Percentiles rank a stretch among this genome's conserved stretches.
These are phyloP conservation scores for Metschnikowia anglica DNA, from an alignment of 805 yeast species.

Conservation along the genomic window DNA sequence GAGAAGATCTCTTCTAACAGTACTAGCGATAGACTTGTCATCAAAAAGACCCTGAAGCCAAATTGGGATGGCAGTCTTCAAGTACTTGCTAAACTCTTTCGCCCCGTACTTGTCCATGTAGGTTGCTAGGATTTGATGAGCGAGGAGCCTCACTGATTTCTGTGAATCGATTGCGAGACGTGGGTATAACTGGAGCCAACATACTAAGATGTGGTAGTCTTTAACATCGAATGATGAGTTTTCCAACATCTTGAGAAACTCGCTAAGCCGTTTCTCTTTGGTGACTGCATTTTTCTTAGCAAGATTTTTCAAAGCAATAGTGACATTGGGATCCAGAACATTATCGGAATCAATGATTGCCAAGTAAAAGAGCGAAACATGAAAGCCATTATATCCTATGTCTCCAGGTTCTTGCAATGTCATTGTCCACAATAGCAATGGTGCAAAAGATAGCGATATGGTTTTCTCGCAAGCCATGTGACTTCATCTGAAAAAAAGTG, in stretches of 20 bases:
- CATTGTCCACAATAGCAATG: slow-evolving; percentile 5
- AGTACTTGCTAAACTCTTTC: slow-evolving; percentile 59
- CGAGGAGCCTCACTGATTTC: slow-evolving; percentile 54
- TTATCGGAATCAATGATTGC: slow-evolving; percentile 63
- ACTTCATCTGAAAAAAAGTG: slow-evolving; percentile 2
- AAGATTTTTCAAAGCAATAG: slow-evolving; percentile 70
- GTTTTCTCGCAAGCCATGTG: neutral
- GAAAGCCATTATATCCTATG: slow-evolving; percentile 22
- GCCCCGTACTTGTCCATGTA: slow-evolving; percentile 47
- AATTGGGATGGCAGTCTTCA: slow-evolving; percentile 69
- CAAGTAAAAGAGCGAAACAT: slow-evolving; percentile 60
- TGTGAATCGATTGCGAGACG: slow-evolving; percentile 73
- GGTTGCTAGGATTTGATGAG: slow-evolving; percentile 66
- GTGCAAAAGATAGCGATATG: slow-evolving; percentile 4
- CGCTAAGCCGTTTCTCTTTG: slow-evolving; percentile 72
- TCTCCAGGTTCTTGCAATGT: slow-evolving; percentile 17
- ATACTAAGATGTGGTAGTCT: slow-evolving; percentile 55
- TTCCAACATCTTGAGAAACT: slow-evolving; percentile 39
- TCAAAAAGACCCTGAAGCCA: slow-evolving; percentile 76
- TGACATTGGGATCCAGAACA: slow-evolving; percentile 46
- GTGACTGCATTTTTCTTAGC: slow-evolving; percentile 82
- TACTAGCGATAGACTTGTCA: slow-evolving; percentile 58
- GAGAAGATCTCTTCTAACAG: slow-evolving; percentile 48
- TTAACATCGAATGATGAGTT: slow-evolving; percentile 25
- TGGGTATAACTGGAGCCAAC: slow-evolving; percentile 82